These are phyloP conservation scores for Fusarium sterilihyphosum DNA, from an alignment of 2,329 filamentous ascomycete species.

Conservation along the genomic window DNA sequence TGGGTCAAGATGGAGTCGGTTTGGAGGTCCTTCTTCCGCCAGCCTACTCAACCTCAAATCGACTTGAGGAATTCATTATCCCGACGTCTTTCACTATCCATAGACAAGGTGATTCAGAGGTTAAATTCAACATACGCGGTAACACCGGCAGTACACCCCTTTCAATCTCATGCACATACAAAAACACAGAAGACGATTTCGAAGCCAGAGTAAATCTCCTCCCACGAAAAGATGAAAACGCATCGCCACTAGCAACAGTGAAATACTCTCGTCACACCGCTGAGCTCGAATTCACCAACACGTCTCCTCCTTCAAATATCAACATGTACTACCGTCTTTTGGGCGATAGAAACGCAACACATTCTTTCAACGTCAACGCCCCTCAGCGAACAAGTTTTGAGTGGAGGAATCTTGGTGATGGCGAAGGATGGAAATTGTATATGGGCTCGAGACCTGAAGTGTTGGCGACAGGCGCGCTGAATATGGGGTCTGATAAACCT, in stretches of 20 bases:
- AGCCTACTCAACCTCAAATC: not conserved
- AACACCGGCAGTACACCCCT: not conserved
- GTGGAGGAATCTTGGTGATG: slow-evolving; percentile 5
- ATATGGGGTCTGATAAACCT: not conserved
- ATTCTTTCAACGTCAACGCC: not conserved
- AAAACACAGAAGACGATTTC: not conserved
- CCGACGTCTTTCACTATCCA: not conserved
- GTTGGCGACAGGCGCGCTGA: not conserved
- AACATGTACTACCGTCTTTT: not conserved
- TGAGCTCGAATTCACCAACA: not conserved
- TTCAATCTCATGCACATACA: not conserved
- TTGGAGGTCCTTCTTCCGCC: not conserved
- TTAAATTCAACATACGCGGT: not conserved
- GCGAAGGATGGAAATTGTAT: not conserved
- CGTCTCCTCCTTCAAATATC: not conserved
- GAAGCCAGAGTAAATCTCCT: not conserved
- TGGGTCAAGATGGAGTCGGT: not conserved
- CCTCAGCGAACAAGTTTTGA: not conserved
- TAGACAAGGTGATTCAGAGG: not conserved
- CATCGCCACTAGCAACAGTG: not conserved
- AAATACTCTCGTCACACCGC: not conserved
- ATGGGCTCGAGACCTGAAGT: not conserved
- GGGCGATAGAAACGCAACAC: not conserved
- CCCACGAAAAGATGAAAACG: not conserved
- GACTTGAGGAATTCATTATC: not conserved